Evolutionary conservation across 371 early-diverging fungal species (phyloP), one percentile per base, ranked within the genome.

Genomic region (Lichtheimia corymbifera): DNA sequence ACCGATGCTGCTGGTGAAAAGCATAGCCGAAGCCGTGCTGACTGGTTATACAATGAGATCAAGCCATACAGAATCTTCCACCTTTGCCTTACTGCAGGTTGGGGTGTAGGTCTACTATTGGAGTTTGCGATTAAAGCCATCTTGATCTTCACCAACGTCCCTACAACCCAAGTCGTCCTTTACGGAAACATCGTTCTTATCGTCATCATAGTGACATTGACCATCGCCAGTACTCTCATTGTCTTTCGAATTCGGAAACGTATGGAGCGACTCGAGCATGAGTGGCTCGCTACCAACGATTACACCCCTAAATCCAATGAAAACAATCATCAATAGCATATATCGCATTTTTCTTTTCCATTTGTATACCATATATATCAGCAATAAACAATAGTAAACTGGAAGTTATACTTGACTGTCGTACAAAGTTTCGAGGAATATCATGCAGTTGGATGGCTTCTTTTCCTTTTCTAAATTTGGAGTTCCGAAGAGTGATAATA

Each of bases 31-130:
- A 15, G 28, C 25, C 24, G 25, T 7, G 50, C 66, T 50, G 74
- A 76, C 40, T 78, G 65, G 60, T 52, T 68, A 41, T 76, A 68
- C 64, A 52, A 66, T 18, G 50, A 54, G 28, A 58, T 60, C 4
- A 50, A 11, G 1, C 14, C 11, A 20, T 68, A 61, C 45, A 67
- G 75, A 9, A 18, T 12, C 43, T 15, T 15, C 3, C 18, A 22
- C 25, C 42, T n/a, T 11, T 3, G 2, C 1, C 17, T 56, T 1
- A 56, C 57, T 6, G 12, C 17, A 0, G 9, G 40, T n/a, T 56
- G 57, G 57, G 43, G 43, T 9, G 6, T 56, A 17, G 22, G 43
- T 3, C 25, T 56, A 7, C 17, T 56, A 44, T 1, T 18, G n/a
- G 43, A 42, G 7, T 56, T 56, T 45, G 57, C 15, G 15, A n/a